Conservation (phyloP, 306 rosid species). For the Datisca glomerata region DNA sequence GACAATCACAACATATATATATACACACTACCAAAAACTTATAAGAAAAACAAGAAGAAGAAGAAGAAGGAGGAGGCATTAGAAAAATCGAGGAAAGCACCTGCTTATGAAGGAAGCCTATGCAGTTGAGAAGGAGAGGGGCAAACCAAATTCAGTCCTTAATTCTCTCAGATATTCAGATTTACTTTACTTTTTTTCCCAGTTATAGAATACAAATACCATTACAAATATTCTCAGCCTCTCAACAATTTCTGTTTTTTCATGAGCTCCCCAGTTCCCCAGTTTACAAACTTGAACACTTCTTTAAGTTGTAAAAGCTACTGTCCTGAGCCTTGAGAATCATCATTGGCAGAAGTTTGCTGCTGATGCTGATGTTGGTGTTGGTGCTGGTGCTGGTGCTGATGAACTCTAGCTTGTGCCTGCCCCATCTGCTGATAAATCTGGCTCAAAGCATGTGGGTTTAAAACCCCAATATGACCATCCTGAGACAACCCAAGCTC, state of each 20-base stretch:
- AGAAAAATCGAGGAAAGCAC: neutral
- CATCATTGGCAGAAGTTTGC: slow-evolving; percentile 61
- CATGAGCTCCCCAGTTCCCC: too few relatives aligned
- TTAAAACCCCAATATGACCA: slow-evolving; percentile 83
- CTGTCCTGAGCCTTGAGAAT: slow-evolving; percentile 87
- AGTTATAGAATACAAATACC: slow-evolving; percentile 11
- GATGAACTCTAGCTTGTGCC: slow-evolving; percentile 55
- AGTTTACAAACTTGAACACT: neutral
- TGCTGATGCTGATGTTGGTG: slow-evolving; percentile 29
- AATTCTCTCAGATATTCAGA: slow-evolving; percentile 34
- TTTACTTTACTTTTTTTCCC: slow-evolving; percentile 20
- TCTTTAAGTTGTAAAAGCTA: slow-evolving; percentile 13
- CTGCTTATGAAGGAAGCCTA: slow-evolving; percentile 17
- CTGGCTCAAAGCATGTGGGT: slow-evolving; percentile 70
- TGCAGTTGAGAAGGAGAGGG: slow-evolving; percentile 40
- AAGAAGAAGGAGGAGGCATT: neutral
- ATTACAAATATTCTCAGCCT: slow-evolving; percentile 32
- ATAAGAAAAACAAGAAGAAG: neutral
- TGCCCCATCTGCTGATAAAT: slow-evolving; percentile 97
- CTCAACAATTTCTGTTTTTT: slow-evolving; percentile 25
- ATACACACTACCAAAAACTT: neutral
- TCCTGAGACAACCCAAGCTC: slow-evolving; percentile 90
- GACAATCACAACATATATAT: neutral
- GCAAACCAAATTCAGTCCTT: slow-evolving; percentile 58
- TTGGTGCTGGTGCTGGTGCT: slow-evolving; percentile 27